Percentiles rank a stretch among this genome's conserved stretches.
Evolutionary conservation across 306 rosid genomes (phyloP).

Genomic region (Corylus americana): DNA sequence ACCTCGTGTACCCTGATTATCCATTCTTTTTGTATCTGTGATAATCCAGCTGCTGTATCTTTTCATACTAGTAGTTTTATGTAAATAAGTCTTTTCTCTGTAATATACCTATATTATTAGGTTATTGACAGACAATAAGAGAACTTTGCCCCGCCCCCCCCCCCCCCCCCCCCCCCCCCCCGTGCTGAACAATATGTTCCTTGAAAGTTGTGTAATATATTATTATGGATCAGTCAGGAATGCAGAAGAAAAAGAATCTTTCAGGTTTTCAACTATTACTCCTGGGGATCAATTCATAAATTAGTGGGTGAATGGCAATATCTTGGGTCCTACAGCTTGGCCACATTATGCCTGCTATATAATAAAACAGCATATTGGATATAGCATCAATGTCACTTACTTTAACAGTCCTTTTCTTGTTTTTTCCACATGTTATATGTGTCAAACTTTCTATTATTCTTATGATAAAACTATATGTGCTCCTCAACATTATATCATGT

Average conservation of each 20-base stretch:
- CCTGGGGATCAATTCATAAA: background rate
- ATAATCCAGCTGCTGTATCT: background rate
- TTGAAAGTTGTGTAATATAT: background rate
- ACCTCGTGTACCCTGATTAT: background rate
- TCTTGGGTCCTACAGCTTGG: background rate
- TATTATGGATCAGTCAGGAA: background rate
- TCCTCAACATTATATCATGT: background rate
- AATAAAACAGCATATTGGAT: background rate
- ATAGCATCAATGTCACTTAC: background rate
- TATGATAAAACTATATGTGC: background rate
- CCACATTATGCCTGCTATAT: background rate
- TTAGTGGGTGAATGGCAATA: background rate
- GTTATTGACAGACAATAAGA: background rate
- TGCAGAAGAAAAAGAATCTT: background rate
- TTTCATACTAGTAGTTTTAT: background rate
- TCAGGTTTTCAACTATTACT: background rate
- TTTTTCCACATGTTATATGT: background rate
- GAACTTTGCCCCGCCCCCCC: background rate
- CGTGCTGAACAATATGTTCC: background rate
- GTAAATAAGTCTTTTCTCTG: background rate
- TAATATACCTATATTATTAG: background rate
- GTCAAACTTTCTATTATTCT: background rate
- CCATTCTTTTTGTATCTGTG: background rate
- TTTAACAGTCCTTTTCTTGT: background rate
- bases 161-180: too few relatives aligned